Evolutionary conservation across 768 basidiomycete species (phyloP).

Genomic region (Clitopilus passeckerianus): DNA sequence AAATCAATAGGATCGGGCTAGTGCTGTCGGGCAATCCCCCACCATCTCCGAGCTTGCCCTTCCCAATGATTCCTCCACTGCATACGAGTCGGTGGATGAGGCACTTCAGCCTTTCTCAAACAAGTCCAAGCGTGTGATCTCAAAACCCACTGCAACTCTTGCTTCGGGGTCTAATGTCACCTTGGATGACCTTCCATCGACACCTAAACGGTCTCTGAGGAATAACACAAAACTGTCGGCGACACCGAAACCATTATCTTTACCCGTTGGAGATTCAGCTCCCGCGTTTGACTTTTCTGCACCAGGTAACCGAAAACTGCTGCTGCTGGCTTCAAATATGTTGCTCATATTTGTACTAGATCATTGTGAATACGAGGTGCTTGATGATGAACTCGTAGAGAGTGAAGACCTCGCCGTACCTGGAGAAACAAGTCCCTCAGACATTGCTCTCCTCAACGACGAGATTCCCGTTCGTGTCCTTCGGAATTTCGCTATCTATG

Average conservation of each 20-base stretch:
- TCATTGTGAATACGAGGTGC: conserved; percentile 8
- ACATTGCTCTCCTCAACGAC: conserved; percentile 17
- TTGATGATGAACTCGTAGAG: conserved; percentile 30
- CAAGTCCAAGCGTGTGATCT: background rate
- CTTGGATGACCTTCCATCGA: background rate
- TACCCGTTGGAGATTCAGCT: background rate
- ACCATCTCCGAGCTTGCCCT: background rate
- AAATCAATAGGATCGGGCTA: background rate
- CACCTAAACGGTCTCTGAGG: background rate
- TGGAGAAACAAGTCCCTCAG: conserved; percentile 30
- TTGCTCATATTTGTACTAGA: background rate
- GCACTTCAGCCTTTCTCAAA: background rate
- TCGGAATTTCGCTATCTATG: conserved; percentile 49
- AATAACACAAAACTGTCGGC: background rate
- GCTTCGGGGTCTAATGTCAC: conserved; percentile 12
- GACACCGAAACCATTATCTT: background rate
- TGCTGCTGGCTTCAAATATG: background rate
- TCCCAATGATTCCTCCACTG: background rate
- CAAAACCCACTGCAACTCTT: background rate
- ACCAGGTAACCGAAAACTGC: background rate
- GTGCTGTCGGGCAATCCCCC: background rate
- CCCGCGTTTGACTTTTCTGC: background rate
- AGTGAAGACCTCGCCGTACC: conserved; percentile 34
- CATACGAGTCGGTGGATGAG: background rate
- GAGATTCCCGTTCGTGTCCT: conserved; percentile 55